These are phyloP conservation scores for Penicillium concentricum DNA, from an alignment of 2,329 filamentous ascomycete species.

Conservation along the genomic window DNA sequence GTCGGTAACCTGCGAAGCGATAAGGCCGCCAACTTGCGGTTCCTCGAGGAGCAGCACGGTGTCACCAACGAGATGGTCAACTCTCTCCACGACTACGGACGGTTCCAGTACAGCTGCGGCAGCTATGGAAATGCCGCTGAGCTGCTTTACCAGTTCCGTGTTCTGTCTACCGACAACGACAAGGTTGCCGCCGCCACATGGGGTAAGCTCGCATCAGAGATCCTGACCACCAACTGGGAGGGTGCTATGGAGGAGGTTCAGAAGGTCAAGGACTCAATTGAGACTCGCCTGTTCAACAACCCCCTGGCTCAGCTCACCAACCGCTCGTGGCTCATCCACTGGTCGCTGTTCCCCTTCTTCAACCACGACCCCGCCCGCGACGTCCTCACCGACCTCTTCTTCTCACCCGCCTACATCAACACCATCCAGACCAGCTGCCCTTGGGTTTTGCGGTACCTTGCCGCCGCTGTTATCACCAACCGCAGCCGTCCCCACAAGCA, in stretches of 20 bases:
- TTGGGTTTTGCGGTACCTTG: slow-evolving; percentile 92
- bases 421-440: slow-evolving; percentile 98
- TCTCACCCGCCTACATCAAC: slow-evolving; percentile 97
- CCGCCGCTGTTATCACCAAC: slow-evolving; percentile 92
- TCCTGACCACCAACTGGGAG: slow-evolving; percentile 94
- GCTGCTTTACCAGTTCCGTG: slow-evolving; percentile 94
- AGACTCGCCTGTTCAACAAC: slow-evolving; percentile 94
- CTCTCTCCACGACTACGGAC: slow-evolving; percentile 90
- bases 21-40: slow-evolving; percentile 98
- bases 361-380: slow-evolving; percentile 93
- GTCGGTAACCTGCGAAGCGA: slow-evolving; percentile 88
- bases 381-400: slow-evolving; percentile 90
- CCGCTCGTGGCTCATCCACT: slow-evolving; percentile 97
- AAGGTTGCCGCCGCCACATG: slow-evolving; percentile 94
- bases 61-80: slow-evolving; percentile 96
- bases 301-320: slow-evolving; percentile 92
- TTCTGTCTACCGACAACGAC: slow-evolving; percentile 97
- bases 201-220: slow-evolving; percentile 96
- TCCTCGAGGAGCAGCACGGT: slow-evolving; percentile 92
- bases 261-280: slow-evolving; percentile 88
- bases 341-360: slow-evolving; percentile 98
- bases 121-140: slow-evolving; percentile 89
- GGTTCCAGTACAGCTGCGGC: slow-evolving; percentile 97
- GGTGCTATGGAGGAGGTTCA: slow-evolving; percentile 84
- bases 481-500: slow-evolving; percentile 74